These are phyloP conservation scores for Reticulascus tulasneorum DNA, from an alignment of 2,329 filamentous ascomycete species.

Conservation along the genomic window DNA sequence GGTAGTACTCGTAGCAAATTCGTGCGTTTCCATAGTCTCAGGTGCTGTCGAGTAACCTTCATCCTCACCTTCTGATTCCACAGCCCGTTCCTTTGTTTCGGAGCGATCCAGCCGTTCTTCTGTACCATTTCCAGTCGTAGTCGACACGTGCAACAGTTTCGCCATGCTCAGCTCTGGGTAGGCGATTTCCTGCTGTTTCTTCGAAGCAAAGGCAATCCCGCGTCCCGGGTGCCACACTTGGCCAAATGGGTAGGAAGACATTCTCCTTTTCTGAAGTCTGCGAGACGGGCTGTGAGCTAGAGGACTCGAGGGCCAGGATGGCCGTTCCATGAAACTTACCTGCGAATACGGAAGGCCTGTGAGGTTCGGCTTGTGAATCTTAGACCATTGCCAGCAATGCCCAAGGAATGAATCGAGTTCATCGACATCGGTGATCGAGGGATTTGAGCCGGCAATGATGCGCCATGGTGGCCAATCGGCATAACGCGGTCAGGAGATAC, in stretches of 20 bases:
- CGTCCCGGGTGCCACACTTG: conserved; percentile 28
- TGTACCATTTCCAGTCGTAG: too few species aligned
- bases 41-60: conserved; percentile 4
- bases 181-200: conserved; percentile 9
- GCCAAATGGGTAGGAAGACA: conserved; percentile 20
- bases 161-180: conserved; percentile 1
- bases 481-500: conserved; percentile 20
- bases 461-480: conserved; percentile 28
- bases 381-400: too few species aligned
- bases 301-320: too few species aligned
- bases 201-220: conserved; percentile 25
- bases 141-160: conserved; percentile 5
- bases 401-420: too few species aligned
- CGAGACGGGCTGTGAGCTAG: background rate
- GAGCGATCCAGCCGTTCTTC: too few species aligned
- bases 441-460: conserved; percentile 21
- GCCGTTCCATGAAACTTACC: too few species aligned
- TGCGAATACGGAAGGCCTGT: too few species aligned
- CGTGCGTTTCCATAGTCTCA: conserved; percentile 2
- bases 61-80: conserved; percentile 6
- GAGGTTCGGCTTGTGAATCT: too few species aligned
- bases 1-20: background rate
- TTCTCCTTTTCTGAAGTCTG: conserved; percentile 16
- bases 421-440: conserved; percentile 17
- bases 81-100: background rate